Evolutionary conservation across 768 basidiomycete genomes (phyloP), one percentile per base, ranked within the genome.

Genomic region (Rickenella mellea): DNA sequence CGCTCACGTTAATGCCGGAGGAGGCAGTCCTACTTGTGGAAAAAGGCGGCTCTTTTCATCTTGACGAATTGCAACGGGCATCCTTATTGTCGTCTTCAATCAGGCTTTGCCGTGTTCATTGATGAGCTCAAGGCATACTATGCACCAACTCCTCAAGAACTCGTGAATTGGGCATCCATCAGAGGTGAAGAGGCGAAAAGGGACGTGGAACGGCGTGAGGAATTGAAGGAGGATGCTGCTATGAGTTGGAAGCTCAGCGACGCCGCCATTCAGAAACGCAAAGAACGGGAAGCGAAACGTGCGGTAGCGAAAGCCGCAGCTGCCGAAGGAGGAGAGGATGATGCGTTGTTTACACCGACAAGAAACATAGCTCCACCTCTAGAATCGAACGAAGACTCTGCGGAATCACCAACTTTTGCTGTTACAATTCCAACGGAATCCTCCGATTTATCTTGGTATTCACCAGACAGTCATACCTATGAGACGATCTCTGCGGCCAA

Each of bases 11-110:
- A 2, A 76, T 88, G 62, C 88, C 90, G 0, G 96, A 99, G 60
- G 96, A 98, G 57, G 89, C 82, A 7, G 88, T 87, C 9, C 69
- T 93, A 25, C 77, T 98, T 5, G 76, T 97, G 11, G 73, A 83
- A 50, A 84, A 85, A 47, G 77, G 96, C 90, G 45, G 40, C 70
- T 51, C 22, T n/a, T 24, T 41, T 17, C 25, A 30, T 10, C 20
- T 29, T 36, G 28, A 17, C 9, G 15, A 29, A 6, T 12, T 11
- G 12, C 36, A 26, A 22, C 22, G 28, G 46, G 41, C 8, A 47
- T 46, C 45, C 40, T 42, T 39, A 10, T 51, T 48, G 41, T 45
- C 11, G 10, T 10, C 21, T 15, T 38, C 41, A 7, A 6, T 15
- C 54, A 96, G 93, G 78, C 25, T 62, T 83, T 11, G 91, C 86